phyloP scores from a whole-genome alignment of 805 yeast species.

The Candida takata region DNA sequence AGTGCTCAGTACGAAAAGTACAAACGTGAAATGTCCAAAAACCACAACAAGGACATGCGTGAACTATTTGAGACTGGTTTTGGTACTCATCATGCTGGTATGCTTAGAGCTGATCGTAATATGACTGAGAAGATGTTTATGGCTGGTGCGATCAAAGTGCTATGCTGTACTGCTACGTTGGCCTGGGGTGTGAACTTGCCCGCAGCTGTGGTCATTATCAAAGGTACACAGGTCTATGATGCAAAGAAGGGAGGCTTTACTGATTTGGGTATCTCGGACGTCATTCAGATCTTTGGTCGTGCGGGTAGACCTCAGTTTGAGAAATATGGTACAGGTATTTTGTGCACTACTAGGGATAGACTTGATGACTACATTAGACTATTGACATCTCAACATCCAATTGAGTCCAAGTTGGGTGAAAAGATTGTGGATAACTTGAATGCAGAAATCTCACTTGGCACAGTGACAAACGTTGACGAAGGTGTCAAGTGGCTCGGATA shows the following conservation, averaged over 20 bases:
- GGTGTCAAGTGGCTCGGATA: slow-evolving; percentile 98
- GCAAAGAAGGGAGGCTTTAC: slow-evolving; percentile 90
- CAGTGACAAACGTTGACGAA: slow-evolving; percentile 90
- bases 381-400: slow-evolving; percentile 91
- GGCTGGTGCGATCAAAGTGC: slow-evolving; percentile 77
- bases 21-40: slow-evolving; percentile 60
- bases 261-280: slow-evolving; percentile 93
- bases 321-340: slow-evolving; percentile 83
- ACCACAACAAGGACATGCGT: slow-evolving; percentile 68
- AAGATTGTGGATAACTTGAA: slow-evolving; percentile 87
- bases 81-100: slow-evolving; percentile 97
- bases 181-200: slow-evolving; percentile 99
- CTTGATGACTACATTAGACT: slow-evolving; percentile 85
- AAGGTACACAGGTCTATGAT: slow-evolving; percentile 95
- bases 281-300: slow-evolving; percentile 96
- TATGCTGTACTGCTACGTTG: slow-evolving; percentile 93
- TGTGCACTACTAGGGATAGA: slow-evolving; percentile 76
- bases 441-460: slow-evolving; percentile 94
- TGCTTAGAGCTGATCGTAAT: slow-evolving; percentile 86
- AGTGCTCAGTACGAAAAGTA: slow-evolving; percentile 36
- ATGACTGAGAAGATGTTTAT: slow-evolving; percentile 82
- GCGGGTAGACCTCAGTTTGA: slow-evolving; percentile 99
- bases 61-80: slow-evolving; percentile 79
- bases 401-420: slow-evolving; percentile 74
- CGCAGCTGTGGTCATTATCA: slow-evolving; percentile 93